Percentiles rank a stretch among this genome's conserved stretches.
Evolutionary conservation across 345 rosid genomes (phyloP).

Genomic region (Rhodamnia rubescens): DNA sequence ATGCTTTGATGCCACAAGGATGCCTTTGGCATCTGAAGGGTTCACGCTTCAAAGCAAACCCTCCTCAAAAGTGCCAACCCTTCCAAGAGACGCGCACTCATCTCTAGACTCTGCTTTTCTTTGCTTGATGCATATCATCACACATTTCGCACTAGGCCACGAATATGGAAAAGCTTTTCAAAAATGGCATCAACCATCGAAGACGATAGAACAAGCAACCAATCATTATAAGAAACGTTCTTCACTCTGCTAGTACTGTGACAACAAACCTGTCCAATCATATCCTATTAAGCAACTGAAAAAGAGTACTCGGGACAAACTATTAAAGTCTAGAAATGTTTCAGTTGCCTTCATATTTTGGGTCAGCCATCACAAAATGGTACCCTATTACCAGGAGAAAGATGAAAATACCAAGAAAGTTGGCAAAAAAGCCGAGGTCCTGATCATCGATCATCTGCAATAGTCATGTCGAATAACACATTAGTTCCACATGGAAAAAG

Average conservation of each 20-base stretch:
- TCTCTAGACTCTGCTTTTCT: neutral
- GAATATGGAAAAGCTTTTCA: neutral
- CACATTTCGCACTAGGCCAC: neutral
- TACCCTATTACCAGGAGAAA: conserved; percentile 67
- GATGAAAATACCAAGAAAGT: conserved; percentile 70
- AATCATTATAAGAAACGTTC: neutral
- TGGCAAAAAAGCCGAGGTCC: conserved; percentile 65
- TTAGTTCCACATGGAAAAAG: neutral
- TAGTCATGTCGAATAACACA: neutral
- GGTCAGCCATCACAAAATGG: conserved; percentile 84
- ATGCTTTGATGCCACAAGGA: neutral
- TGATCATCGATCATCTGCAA: conserved; percentile 88
- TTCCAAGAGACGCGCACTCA: neutral
- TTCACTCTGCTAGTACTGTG: neutral
- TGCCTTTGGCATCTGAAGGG: neutral
- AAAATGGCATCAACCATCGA: neutral
- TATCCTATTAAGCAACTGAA: neutral
- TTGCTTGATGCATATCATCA: neutral
- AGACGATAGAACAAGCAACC: neutral
- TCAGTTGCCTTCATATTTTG: conserved; percentile 66
- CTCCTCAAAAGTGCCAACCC: neutral
- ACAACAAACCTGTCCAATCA: neutral
- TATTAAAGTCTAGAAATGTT: neutral
- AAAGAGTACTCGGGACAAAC: neutral
- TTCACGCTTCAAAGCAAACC: neutral